A percentile compares a stretch with the other conserved stretches of the same genome.
Evolutionary conservation across 2,329 filamentous ascomycete species (phyloP).

Genomic region (Colletotrichum sp.): DNA sequence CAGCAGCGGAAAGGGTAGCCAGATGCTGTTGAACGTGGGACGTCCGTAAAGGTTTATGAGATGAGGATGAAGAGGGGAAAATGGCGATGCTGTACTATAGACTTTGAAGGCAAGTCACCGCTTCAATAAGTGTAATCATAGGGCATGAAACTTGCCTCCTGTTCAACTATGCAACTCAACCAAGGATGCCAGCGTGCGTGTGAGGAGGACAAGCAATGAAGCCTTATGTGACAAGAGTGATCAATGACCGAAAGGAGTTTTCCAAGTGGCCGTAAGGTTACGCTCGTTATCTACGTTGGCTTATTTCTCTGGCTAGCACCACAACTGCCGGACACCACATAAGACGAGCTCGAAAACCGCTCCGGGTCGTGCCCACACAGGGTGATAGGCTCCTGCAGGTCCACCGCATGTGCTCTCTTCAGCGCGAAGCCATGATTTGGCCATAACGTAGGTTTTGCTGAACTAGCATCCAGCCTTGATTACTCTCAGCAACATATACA

Average conservation of each 20-base stretch:
- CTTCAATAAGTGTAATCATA: constrained; percentile 28
- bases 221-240: background rate
- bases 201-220: background rate
- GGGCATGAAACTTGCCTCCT: constrained; percentile 10
- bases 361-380: no score
- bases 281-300: background rate
- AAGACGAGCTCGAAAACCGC: background rate
- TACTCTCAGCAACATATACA: background rate
- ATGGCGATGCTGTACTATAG: constrained; percentile 19
- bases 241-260: background rate
- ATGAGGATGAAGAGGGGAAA: background rate
- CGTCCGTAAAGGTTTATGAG: constrained; percentile 34
- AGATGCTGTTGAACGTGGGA: constrained; percentile 59
- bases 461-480: background rate
- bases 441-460: background rate
- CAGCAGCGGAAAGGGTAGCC: constrained; percentile 66
- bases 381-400: no score
- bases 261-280: background rate
- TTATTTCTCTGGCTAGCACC: background rate
- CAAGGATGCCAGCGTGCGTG: background rate
- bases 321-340: background rate
- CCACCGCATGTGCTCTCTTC: background rate
- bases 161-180: background rate
- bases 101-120: constrained; percentile 26
- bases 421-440: background rate